These are phyloP conservation scores for Rubus idaeus DNA, from an alignment of 306 rosid genomes.

Conservation along the genomic window DNA sequence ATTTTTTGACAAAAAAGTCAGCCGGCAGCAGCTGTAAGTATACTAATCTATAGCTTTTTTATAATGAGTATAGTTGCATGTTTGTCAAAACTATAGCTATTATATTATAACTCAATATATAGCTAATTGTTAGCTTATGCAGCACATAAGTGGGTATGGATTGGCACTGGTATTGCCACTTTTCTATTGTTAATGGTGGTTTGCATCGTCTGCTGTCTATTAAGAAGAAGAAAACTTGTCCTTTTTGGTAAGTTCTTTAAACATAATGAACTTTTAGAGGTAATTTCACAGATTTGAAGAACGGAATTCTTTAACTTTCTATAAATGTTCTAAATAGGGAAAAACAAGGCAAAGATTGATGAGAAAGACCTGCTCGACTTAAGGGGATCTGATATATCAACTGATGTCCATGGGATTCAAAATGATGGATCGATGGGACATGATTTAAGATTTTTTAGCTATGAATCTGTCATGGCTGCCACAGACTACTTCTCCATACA, in stretches of 20 bases:
- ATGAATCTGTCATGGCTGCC: slow-evolving; percentile 6
- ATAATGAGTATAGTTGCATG: background rate
- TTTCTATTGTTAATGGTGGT: background rate
- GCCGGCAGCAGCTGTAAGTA: background rate
- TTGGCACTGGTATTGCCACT: background rate
- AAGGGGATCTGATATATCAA: slow-evolving; percentile 6
- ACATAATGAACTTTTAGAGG: background rate
- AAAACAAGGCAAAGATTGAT: background rate
- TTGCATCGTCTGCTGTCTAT: slow-evolving; percentile 6
- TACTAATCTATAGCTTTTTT: background rate
- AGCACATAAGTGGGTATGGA: slow-evolving; percentile 17
- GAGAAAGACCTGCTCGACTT: slow-evolving; percentile 1
- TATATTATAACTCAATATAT: background rate
- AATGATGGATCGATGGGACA: background rate
- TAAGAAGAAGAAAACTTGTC: background rate
- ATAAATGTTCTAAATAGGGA: background rate
- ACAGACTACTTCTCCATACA: background rate
- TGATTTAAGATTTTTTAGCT: slow-evolving; percentile 16
- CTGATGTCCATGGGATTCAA: background rate
- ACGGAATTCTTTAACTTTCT: background rate
- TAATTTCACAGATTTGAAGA: background rate
- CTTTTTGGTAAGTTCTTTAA: background rate
- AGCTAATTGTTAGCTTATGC: background rate
- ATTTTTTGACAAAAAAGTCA: background rate
- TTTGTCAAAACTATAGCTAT: background rate